phyloP scores from a whole-genome alignment of 441 rosid species.

The Manihot esculenta region DNA sequence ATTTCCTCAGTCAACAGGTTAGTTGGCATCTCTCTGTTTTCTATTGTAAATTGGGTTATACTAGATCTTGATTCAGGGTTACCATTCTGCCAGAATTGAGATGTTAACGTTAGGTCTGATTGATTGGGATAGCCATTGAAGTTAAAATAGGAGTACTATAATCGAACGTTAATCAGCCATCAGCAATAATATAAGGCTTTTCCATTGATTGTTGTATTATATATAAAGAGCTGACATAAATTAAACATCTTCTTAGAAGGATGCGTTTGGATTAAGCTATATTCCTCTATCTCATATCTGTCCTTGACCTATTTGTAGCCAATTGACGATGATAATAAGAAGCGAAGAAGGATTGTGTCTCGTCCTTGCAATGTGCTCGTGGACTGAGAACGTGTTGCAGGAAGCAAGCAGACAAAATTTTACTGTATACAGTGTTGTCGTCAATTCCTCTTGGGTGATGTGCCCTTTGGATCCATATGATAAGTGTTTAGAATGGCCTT shows the following conservation, averaged over 20 bases:
- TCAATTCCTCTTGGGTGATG: neutral
- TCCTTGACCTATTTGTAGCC: constrained; percentile 30
- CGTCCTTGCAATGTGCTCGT: constrained; percentile 43
- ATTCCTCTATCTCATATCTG: neutral
- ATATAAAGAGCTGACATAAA: neutral
- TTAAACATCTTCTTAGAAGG: neutral
- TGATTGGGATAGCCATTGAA: no score
- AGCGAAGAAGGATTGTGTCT: constrained; percentile 32
- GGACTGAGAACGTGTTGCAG: constrained; percentile 22
- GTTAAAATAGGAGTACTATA: no score
- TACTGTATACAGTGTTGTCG: constrained; percentile 8
- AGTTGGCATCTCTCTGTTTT: neutral
- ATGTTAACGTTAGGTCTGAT: no score
- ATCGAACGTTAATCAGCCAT: neutral
- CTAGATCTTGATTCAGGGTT: no score
- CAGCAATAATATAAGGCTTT: no score
- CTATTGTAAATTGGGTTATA: no score
- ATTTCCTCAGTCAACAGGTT: constrained; percentile 61
- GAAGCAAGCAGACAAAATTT: constrained; percentile 1
- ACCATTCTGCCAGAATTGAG: no score
- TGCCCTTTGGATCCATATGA: constrained; percentile 6
- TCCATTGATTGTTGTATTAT: neutral
- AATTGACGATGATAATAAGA: constrained; percentile 35
- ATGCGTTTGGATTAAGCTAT: neutral
- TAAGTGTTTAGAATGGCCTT: constrained; percentile 11